Percentiles rank a stretch among this genome's conserved stretches.
Evolutionary conservation across 441 rosid genomes (phyloP).

Genomic region (Hura crepitans): DNA sequence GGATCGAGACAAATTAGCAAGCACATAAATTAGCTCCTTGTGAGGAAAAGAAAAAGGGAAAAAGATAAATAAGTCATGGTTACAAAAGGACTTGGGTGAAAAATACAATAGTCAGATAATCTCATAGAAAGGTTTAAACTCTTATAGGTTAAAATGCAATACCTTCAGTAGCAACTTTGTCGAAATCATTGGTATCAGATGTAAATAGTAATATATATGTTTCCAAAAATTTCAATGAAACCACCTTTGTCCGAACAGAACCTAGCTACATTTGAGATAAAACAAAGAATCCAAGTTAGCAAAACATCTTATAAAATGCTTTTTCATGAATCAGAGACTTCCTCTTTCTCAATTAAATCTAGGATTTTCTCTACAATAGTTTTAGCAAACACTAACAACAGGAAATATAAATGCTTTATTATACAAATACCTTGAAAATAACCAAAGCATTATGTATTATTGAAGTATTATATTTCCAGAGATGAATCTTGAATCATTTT

Average conservation of each 20-base stretch:
- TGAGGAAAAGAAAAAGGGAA: no score
- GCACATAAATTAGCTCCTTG: slow-evolving; percentile 14
- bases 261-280: slow-evolving; percentile 64
- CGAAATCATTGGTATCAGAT: slow-evolving; percentile 60
- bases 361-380: neutral
- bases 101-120: slow-evolving; percentile 12
- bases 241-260: slow-evolving; percentile 62
- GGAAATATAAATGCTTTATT: neutral
- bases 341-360: slow-evolving; percentile 1
- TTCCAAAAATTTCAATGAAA: slow-evolving; percentile 92
- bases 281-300: slow-evolving; percentile 29
- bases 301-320: slow-evolving; percentile 15
- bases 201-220: slow-evolving; percentile 73
- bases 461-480: no score
- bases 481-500: no score
- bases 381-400: neutral
- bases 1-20: slow-evolving; percentile 26
- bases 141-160: slow-evolving; percentile 24
- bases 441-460: no score
- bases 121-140: neutral
- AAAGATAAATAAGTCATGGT: slow-evolving; percentile 8
- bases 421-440: no score
- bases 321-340: neutral
- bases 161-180: slow-evolving; percentile 60
- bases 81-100: slow-evolving; percentile 2